Evolutionary conservation across 768 basidiomycete species (phyloP), one percentile per base, ranked within the genome.

Genomic region (Lactarius trivialis): DNA sequence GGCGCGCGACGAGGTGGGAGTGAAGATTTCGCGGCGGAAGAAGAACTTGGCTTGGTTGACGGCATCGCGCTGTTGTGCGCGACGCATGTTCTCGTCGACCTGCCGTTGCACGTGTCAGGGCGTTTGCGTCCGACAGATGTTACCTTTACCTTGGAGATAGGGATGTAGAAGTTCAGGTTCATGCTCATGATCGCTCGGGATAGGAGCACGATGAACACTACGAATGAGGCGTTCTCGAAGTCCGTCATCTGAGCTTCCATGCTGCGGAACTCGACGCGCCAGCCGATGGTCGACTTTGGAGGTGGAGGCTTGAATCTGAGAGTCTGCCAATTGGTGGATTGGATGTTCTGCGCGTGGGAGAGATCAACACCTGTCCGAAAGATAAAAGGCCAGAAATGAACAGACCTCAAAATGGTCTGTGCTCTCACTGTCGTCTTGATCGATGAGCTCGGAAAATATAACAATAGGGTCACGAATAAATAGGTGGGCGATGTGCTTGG

Each of bases 311-410:
- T 99, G 82, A 99, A 99, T 53, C 97, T 85, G 34, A 99, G 79
- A 0, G 97, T 98, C 76, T 99, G 97, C 97, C 97, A 99, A 70
- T 99, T 99, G 4, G 97, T 99, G 2, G 97, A 98, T 82, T 99
- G 97, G 28, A 99, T 88, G 70, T 98, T 98, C 90, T 96, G 73
- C 6, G 55, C 48, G 55, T 56, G 39, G 37, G 45, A 6, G 9
- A 19, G 6, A 19, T 52, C n/a, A 51, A 51, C 12, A 12, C 33
- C 17, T 36, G 9, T 39, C 39, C 14, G 17, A 24, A 32, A 14
- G 57, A 41, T n/a, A 60, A 8, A 57, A 34, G 4, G 37, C 21
- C n/a, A 58, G 48, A 48, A 6, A 12, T 43, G 21, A 21, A 4
- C 75, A 28, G 67, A 92, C 93, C 81, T 99, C 97, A 65, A 98